Percentiles rank a stretch among this genome's conserved stretches.
These are phyloP conservation scores for Candolleomyces aberdarensis DNA, from an alignment of 768 basidiomycete genomes.

Conservation along the genomic window DNA sequence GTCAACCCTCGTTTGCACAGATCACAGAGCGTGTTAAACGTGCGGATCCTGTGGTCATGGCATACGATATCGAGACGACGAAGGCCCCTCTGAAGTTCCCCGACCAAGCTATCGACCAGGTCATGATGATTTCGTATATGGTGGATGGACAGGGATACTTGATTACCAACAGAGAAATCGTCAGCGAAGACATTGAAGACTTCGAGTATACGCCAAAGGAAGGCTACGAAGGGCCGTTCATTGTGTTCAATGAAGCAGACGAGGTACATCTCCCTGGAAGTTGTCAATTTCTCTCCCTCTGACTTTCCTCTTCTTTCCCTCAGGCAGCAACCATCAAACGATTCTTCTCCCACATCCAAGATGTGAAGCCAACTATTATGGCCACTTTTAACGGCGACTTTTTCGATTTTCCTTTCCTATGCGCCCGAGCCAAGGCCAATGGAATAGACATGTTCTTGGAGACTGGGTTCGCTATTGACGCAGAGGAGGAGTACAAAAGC, in stretches of 20 bases:
- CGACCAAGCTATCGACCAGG: constrained; percentile 92
- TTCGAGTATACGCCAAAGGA: constrained; percentile 99
- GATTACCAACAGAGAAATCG: constrained; percentile 96
- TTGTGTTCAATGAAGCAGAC: constrained; percentile 89
- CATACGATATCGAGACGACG: constrained; percentile 97
- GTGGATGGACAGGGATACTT: constrained; percentile 96
- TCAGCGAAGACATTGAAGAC: constrained; percentile 95
- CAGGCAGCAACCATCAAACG: constrained; percentile 78
- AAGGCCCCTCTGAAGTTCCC: constrained; percentile 99
- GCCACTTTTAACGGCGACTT: constrained; percentile 99
- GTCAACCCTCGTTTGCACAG: constrained; percentile 68
- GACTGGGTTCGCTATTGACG: constrained; percentile 88
- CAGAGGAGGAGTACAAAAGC: constrained; percentile 94
- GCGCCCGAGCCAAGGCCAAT: constrained; percentile 77
- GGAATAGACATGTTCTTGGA: constrained; percentile 97
- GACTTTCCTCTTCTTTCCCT: background rate
- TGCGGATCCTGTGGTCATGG: constrained; percentile 99
- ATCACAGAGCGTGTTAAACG: constrained; percentile 90
- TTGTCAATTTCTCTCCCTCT: background rate
- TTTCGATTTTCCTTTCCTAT: constrained; percentile 98
- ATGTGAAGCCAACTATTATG: constrained; percentile 93
- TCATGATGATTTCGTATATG: constrained; percentile 99
- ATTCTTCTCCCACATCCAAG: constrained; percentile 93
- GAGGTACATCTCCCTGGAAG: constrained; percentile 53
- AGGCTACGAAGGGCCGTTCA: constrained; percentile 96